Conservation (phyloP, 495 filamentous ascomycete genomes). For the Lepraria neglecta region DNA sequence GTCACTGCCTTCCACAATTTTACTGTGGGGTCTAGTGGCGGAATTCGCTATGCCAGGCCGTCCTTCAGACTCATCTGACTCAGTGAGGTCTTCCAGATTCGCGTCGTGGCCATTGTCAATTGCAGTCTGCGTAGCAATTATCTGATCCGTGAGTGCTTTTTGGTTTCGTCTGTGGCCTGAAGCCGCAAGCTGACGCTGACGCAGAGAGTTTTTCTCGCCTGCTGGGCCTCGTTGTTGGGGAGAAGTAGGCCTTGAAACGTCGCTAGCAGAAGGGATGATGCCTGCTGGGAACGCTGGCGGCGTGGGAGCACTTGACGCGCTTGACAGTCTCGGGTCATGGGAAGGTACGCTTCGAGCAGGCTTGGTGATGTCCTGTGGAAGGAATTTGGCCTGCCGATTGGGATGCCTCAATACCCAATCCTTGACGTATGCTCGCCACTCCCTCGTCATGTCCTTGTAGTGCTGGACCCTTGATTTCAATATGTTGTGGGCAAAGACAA, state of each 20-base stretch:
- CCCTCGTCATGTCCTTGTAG: constrained; percentile 28
- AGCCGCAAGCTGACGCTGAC: neutral
- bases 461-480: constrained; percentile 22
- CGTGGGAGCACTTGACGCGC: constrained; percentile 4
- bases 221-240: neutral
- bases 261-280: neutral
- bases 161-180: neutral
- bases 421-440: constrained; percentile 30
- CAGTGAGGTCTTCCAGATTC: constrained; percentile 12
- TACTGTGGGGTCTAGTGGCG: neutral
- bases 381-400: constrained; percentile 9
- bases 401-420: constrained; percentile 21
- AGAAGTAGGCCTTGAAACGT: constrained; percentile 9
- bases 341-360: neutral
- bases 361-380: neutral
- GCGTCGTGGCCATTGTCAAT: neutral
- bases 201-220: neutral
- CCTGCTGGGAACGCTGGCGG: constrained; percentile 11
- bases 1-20: neutral
- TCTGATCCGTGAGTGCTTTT: neutral
- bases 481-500: constrained; percentile 23
- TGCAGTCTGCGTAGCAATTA: neutral
- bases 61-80: constrained; percentile 12
- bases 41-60: neutral
- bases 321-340: neutral